phyloP scores from a whole-genome alignment of 2,329 filamentous ascomycete genomes.

The Aspergillus floridensis region DNA sequence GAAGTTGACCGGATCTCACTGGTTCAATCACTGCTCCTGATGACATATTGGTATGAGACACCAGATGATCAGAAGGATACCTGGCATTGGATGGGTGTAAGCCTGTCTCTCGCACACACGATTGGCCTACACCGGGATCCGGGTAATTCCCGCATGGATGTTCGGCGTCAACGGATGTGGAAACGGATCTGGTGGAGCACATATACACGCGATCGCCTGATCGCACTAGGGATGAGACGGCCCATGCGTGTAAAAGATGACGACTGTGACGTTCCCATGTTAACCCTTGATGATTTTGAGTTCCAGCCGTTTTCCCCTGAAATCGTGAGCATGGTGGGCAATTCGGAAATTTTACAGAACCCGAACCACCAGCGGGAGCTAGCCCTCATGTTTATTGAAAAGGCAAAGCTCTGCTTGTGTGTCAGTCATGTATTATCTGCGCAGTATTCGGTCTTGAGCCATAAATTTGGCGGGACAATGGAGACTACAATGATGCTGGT shows the following conservation, averaged over 20 bases:
- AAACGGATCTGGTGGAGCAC: slow-evolving; percentile 98
- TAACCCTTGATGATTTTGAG: slow-evolving; percentile 81
- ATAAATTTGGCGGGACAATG: slow-evolving; percentile 69
- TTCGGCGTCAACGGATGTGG: slow-evolving; percentile 75
- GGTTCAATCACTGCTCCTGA: slow-evolving; percentile 81
- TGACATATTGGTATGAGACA: slow-evolving; percentile 98
- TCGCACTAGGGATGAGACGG: slow-evolving; percentile 88
- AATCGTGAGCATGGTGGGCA: slow-evolving; percentile 64
- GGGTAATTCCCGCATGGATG: slow-evolving; percentile 70
- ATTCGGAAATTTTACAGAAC: slow-evolving; percentile 71
- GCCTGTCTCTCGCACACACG: slow-evolving; percentile 86
- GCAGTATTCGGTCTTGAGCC: slow-evolving; percentile 87
- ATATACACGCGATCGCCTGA: slow-evolving; percentile 89
- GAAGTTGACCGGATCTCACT: slow-evolving; percentile 85
- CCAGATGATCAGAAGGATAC: slow-evolving; percentile 97
- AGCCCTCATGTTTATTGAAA: slow-evolving; percentile 85
- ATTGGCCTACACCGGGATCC: slow-evolving; percentile 91
- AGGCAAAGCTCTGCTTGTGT: slow-evolving; percentile 83
- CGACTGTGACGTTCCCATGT: slow-evolving; percentile 91
- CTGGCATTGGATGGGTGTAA: slow-evolving; percentile 98
- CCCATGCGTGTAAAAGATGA: slow-evolving; percentile 90
- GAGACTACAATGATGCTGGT: slow-evolving; percentile 85
- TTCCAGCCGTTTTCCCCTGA: slow-evolving; percentile 65
- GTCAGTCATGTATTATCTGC: slow-evolving; percentile 86
- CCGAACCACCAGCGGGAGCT: slow-evolving; percentile 71